Conservation (phyloP, 2,329 filamentous ascomycete species). For the Fusarium sambucinum region DNA sequence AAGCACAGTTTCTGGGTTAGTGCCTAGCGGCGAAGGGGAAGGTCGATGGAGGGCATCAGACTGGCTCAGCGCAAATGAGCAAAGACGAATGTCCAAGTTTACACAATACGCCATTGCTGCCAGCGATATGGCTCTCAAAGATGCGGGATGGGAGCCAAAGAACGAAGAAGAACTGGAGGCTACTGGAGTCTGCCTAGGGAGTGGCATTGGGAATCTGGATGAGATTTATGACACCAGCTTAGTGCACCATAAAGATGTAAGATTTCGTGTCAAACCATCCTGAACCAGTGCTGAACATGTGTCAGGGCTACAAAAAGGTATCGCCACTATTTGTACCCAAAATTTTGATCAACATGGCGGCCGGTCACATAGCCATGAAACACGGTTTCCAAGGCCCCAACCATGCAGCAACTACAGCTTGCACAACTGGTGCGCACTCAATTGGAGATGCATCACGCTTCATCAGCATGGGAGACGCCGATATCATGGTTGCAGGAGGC, state of each 20-base stretch:
- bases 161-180: slow-evolving; percentile 73
- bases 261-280: slow-evolving; percentile 44
- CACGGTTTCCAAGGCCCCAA: slow-evolving; percentile 92
- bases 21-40: slow-evolving; percentile 66
- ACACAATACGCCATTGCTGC: slow-evolving; percentile 92
- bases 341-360: slow-evolving; percentile 93
- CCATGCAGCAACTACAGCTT: slow-evolving; percentile 92
- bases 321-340: slow-evolving; percentile 94
- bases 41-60: slow-evolving; percentile 65
- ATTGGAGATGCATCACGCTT: slow-evolving; percentile 95
- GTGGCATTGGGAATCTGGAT: slow-evolving; percentile 93
- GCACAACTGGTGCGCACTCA: slow-evolving; percentile 94
- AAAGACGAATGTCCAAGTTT: slow-evolving; percentile 88
- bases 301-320: slow-evolving; percentile 89
- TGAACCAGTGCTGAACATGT: slow-evolving; percentile 21
- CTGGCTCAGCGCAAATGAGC: slow-evolving; percentile 66
- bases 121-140: slow-evolving; percentile 83
- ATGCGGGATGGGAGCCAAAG: slow-evolving; percentile 80
- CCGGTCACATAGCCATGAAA: slow-evolving; percentile 94
- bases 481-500: slow-evolving; percentile 96
- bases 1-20: slow-evolving; percentile 85
- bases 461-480: slow-evolving; percentile 89
- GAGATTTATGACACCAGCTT: slow-evolving; percentile 89
- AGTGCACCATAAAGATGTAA: slow-evolving; percentile 78
- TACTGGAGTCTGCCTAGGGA: slow-evolving; percentile 93